These are phyloP conservation scores for Xylaria sp. DNA, from an alignment of 2,329 filamentous ascomycete genomes.

Conservation along the genomic window DNA sequence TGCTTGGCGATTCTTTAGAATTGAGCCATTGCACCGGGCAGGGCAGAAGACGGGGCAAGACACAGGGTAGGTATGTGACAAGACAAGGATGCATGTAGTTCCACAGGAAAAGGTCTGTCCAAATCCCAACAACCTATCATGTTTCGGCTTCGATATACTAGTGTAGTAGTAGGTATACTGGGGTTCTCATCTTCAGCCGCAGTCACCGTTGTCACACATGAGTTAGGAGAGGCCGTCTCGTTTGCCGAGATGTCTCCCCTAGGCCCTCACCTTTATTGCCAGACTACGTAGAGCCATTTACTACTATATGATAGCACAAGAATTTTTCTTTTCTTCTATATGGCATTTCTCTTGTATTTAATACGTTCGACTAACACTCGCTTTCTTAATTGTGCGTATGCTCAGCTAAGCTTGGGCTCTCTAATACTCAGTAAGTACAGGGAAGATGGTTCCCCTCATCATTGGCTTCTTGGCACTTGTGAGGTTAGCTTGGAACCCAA, in stretches of 20 bases:
- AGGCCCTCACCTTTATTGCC: background rate
- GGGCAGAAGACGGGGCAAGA: too few relatives aligned
- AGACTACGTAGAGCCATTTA: background rate
- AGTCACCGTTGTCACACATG: background rate
- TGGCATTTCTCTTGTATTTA: background rate
- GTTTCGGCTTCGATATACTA: background rate
- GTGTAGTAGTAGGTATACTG: background rate
- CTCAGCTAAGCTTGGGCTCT: background rate
- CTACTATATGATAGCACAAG: background rate
- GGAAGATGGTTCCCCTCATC: background rate
- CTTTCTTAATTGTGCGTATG: background rate
- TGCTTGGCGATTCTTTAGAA: background rate
- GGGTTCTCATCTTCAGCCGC: constrained; percentile 26
- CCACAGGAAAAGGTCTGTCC: background rate
- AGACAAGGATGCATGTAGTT: background rate
- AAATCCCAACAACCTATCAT: background rate
- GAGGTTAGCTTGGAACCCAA: background rate
- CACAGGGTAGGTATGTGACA: background rate
- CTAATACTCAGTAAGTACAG: background rate
- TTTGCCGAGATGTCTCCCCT: background rate
- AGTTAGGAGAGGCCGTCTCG: background rate
- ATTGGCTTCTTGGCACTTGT: background rate
- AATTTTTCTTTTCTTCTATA: background rate
- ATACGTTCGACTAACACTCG: background rate
- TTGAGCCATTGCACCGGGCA: background rate